phyloP scores from a whole-genome alignment of 129 eudicot species.

The Silybum marianum region DNA sequence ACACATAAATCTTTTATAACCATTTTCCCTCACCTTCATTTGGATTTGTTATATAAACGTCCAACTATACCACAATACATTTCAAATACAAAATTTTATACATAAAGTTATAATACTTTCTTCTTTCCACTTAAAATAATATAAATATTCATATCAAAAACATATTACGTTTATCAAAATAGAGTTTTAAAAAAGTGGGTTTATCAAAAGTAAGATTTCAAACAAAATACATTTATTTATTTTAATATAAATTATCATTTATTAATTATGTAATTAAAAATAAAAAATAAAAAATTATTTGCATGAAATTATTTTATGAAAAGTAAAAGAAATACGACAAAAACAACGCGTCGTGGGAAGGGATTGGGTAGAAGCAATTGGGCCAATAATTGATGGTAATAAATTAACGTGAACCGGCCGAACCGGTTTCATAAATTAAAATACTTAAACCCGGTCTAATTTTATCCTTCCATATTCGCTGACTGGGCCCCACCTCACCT shows the following conservation, averaged over 20 bases:
- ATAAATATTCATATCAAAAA: too few species aligned
- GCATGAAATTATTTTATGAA: background rate
- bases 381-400: constrained; percentile 26
- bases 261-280: background rate
- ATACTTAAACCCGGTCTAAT: constrained; percentile 42
- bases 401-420: constrained; percentile 19
- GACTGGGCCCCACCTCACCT: constrained; percentile 38
- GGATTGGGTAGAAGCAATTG: background rate
- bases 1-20: too few species aligned
- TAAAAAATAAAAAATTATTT: background rate
- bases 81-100: too few species aligned
- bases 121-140: background rate
- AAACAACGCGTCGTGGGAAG: background rate
- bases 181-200: background rate
- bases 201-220: too few species aligned
- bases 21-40: too few species aligned
- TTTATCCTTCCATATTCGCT: constrained; percentile 56
- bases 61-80: too few species aligned
- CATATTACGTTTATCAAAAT: background rate
- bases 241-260: too few species aligned
- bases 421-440: constrained; percentile 42
- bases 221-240: too few species aligned
- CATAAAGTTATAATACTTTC: too few species aligned
- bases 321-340: background rate
- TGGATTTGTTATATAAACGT: too few species aligned